These are phyloP conservation scores for Candida nitratophila DNA, from an alignment of 805 yeast genomes.

Conservation along the genomic window DNA sequence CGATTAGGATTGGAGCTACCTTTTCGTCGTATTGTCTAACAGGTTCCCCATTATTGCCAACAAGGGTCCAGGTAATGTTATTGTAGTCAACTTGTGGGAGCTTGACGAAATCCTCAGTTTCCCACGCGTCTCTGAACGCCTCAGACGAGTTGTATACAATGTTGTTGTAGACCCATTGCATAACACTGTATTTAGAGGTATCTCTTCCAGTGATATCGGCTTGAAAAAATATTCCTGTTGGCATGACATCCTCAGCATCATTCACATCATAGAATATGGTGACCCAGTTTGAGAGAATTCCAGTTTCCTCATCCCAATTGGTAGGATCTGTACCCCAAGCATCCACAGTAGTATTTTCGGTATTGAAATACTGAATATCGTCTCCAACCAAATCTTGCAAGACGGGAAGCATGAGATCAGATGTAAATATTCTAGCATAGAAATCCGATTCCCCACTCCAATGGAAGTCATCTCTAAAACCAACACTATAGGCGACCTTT, in stretches of 20 bases:
- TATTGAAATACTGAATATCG: background rate
- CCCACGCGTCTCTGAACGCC: conserved; percentile 17
- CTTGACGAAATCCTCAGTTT: conserved; percentile 12
- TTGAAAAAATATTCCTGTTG: conserved; percentile 17
- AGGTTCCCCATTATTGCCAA: conserved; percentile 9
- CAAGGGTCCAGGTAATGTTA: conserved; percentile 7
- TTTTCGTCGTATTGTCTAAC: conserved; percentile 12
- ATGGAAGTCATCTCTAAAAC: conserved; percentile 3
- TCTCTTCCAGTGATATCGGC: conserved; percentile 17
- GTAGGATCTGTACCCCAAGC: conserved; percentile 4
- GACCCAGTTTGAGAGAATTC: background rate
- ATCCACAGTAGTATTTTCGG: background rate
- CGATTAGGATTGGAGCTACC: conserved; percentile 15
- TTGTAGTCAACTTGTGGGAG: conserved; percentile 8
- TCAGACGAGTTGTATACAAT: conserved; percentile 15
- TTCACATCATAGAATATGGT: background rate
- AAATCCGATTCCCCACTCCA: background rate
- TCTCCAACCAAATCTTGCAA: conserved; percentile 3
- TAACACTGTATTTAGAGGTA: conserved; percentile 4
- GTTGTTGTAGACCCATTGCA: conserved; percentile 17
- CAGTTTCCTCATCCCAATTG: conserved; percentile 1
- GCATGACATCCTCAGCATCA: conserved; percentile 18
- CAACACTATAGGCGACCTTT: conserved; percentile 1
- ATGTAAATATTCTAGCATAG: background rate
- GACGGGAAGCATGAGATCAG: background rate